phyloP scores from a whole-genome alignment of 345 rosid species.

The Turritis glabra region DNA sequence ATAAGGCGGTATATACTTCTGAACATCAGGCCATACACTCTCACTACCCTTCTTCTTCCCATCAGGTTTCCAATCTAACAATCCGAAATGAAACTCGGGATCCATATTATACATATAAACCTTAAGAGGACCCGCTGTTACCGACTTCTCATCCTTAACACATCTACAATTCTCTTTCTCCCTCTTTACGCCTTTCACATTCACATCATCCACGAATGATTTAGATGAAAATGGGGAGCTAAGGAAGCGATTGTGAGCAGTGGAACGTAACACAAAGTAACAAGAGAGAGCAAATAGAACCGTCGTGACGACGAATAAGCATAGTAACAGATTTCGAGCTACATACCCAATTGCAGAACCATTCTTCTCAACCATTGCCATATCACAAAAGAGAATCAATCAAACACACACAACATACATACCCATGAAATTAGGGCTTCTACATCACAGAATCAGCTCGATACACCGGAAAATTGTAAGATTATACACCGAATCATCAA shows the following conservation, averaged over 20 bases:
- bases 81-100: conserved; percentile 86
- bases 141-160: conserved; percentile 12
- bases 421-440: neutral
- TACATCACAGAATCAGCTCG: neutral
- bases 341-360: conserved; percentile 43
- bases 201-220: conserved; percentile 14
- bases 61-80: conserved; percentile 71
- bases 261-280: conserved; percentile 66
- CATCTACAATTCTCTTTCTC: conserved; percentile 26
- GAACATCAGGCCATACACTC: conserved; percentile 84
- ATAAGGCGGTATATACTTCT: conserved; percentile 53
- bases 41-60: conserved; percentile 15
- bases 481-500: neutral
- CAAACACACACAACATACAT: neutral
- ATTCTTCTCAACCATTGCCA: conserved; percentile 65
- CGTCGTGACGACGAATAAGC: conserved; percentile 48
- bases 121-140: conserved; percentile 47
- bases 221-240: conserved; percentile 40
- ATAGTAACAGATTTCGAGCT: conserved; percentile 53
- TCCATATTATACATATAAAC: conserved; percentile 92
- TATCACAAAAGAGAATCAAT: conserved; percentile 9
- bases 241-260: conserved; percentile 46
- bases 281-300: conserved; percentile 68
- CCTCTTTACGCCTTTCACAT: neutral
- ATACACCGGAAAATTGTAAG: neutral